Base-by-base conservation (phyloP, 331 rosid species). In the Malus hybrid region DNA sequence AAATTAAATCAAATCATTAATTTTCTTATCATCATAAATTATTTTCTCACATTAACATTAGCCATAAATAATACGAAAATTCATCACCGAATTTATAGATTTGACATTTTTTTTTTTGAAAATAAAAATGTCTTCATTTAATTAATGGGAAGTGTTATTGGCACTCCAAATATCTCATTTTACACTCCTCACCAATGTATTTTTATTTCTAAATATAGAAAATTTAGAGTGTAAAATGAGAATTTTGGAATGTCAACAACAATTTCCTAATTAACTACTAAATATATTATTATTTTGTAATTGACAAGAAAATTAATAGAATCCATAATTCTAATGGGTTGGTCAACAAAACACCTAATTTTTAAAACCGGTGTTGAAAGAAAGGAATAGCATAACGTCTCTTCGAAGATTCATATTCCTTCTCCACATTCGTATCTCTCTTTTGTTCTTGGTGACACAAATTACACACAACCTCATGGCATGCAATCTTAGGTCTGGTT, bases 301-400 rank as follows among this genome's bases (percentile, higher is more conserved):
- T 2, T 16, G 4, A 52, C 57, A 16, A 52, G 57, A 52, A 52
- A 52, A 16, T 6, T 52, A 9, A 52, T 16, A 16, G 20, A 52
- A 52, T 22, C 66, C 18, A 72, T 30, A 33, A 34, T 6, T 52
- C n/a, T 52, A 50, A 46, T 16, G 57, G 36, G 39, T 24, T 69
- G 75, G 80, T 26, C 71, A 70, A 62, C 39, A 6, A 44, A 44
- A 44, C 46, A 5, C 10, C 36, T 11, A 28, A 74, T 55, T 28
- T 36, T 5, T 7, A 4, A 63, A 29, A 50, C 28, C 39, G 48
- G 7, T 30, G 19, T 44, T 22, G 22, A 20, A 20, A 29, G 44
- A 76, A 68, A 29, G 36, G 33, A 3, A 28, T 6, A 60, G 77
- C 34, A 71, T 52, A 78, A 81, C 87, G 85, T 81, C 78, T 61